Conservation (phyloP, 1,139 yeast species). For the Hyphopichia burtonii region DNA sequence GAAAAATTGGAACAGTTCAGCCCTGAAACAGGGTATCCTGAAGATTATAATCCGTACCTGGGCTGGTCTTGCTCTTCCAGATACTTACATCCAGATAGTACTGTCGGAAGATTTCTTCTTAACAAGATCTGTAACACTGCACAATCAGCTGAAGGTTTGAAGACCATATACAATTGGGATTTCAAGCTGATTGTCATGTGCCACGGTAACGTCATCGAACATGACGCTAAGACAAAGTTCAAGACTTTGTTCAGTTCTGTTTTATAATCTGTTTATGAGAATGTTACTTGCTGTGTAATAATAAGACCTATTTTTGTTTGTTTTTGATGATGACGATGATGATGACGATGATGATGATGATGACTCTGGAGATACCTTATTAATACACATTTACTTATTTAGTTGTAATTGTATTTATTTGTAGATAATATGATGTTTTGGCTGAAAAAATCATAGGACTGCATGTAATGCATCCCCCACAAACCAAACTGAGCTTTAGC, state of each 20-base stretch:
- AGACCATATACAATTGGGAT: conserved; percentile 41
- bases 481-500: too few relatives aligned
- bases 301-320: too few relatives aligned
- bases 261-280: background rate
- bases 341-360: too few relatives aligned
- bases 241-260: conserved; percentile 9
- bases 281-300: too few relatives aligned
- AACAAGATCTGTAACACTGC: conserved; percentile 22
- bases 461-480: too few relatives aligned
- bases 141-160: conserved; percentile 23
- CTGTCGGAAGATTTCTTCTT: conserved; percentile 31
- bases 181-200: conserved; percentile 52
- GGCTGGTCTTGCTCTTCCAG: conserved; percentile 40
- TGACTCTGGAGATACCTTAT: too few relatives aligned
- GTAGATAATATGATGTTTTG: too few relatives aligned
- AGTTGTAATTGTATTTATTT: too few relatives aligned
- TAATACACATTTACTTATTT: too few relatives aligned
- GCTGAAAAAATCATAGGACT: too few relatives aligned
- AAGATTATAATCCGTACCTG: conserved; percentile 33
- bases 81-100: conserved; percentile 37
- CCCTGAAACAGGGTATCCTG: conserved; percentile 37
- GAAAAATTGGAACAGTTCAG: conserved; percentile 19
- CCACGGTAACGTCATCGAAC: conserved; percentile 57
- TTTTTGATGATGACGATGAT: too few relatives aligned
- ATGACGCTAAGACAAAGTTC: conserved; percentile 36